Base-by-base conservation (phyloP, 1,284 basidiomycete species). In the Ustilago xerochloae region DNA sequence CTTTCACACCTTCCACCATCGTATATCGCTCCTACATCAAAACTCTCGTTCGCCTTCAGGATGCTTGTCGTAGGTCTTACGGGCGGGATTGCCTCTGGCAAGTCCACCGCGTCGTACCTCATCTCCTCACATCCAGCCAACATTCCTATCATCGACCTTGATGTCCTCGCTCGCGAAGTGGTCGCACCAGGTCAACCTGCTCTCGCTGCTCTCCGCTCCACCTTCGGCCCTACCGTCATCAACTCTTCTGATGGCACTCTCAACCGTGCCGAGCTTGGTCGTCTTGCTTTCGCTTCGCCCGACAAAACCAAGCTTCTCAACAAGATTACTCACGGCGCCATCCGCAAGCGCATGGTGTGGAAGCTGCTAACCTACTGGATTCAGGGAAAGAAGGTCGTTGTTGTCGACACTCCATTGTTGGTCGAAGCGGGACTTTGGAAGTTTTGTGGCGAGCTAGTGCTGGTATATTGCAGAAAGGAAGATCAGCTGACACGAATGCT, bases 51-150 rank as follows among this genome's bases (percentile, higher is more conserved):
- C 18, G 7, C 6, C 41, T 16, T 20, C 12, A 45, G 2, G 20
- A 73, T 73, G 70, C 46, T 73, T 24, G 94, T 98, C 67, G 90
- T 98, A 69, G 96, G 96, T 46, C 89, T 99, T 38, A 97, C 96
- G 15, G 97, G 97, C 22, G 94, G 96, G 2, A 98, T 99, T 67
- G 93, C 94, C 32, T 96, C 95, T 0, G 95, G 94, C 79, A 68
- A 79, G 61, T 97, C 94, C 4, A 93, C 94, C 16, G 95, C 95
- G 26, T 93, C 94, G 0, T 86, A 86, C 6, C 87, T 95, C 38
- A 87, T 98, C 46, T 88, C 88, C 66, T 85, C 88, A 0, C 69
- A 79, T 10, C 74, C 78, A 1, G 88, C 91, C 73, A 78, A 85
- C 32, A 86, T 97, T 30, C 92, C 94, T 15, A 87, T 98, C 75